Evolutionary conservation across 2,329 filamentous ascomycete species (phyloP), one percentile per base, ranked within the genome.

Genomic region (Colletotrichum aenigma): DNA sequence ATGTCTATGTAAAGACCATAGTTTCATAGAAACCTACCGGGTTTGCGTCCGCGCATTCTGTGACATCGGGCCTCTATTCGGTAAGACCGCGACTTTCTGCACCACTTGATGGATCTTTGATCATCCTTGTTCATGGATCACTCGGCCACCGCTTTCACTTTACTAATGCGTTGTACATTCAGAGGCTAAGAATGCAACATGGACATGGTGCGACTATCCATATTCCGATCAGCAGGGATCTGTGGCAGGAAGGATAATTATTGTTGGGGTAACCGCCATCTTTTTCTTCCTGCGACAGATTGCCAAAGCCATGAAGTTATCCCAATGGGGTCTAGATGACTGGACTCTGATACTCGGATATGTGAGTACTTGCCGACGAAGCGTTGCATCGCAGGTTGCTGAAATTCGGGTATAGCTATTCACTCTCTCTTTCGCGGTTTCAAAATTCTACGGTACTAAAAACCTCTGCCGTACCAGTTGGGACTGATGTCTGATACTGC

Each of bases 151-250:
- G 61, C 7, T 13, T 28, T n/a, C 7, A 16, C 16, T 64, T 64
- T 21, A 62, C 65, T 73, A 43, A 73, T 43, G 8, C 6, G 7
- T 18, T 2, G 9, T 4, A 9, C 21, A 12, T 16, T 38, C 24
- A 75, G 74, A 64, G 7, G 64, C 70, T 28, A 75, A 75, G 48
- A 75, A 75, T 15, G 43, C 24, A 15, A 73, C 74, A 21, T 73
- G 70, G 74, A 58, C 56, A 10, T 55, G 21, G 34, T 75, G 74
- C 15, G 70, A 65, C 18, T 73, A 52, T 16, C 43, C 55, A 2
- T 73, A 73, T 30, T 48, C 64, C 9, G 56, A 60, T 15, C 43
- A 75, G 28, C 34, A 21, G n/a, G 70, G 64, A 12, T 52, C 18
- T 7, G 34, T 18, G 56, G 15, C 21, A 62, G 34, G 34, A 8